A percentile compares a stretch with the other conserved stretches of the same genome.
Evolutionary conservation across 176 grass and related monocot genomes (phyloP).

Genomic region (Hyparrhenia diplandra): DNA sequence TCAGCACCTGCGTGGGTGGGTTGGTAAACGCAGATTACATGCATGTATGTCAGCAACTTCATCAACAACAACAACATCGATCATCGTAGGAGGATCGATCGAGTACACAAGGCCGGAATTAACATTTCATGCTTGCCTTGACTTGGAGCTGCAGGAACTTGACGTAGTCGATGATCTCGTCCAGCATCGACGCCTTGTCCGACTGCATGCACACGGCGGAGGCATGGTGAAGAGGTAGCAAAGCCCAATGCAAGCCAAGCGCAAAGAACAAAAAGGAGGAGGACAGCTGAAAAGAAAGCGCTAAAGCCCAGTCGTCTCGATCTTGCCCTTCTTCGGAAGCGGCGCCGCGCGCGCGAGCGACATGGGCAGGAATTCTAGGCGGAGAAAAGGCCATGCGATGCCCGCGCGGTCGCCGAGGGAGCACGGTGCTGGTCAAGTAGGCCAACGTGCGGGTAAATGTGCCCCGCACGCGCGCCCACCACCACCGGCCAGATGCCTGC

Average conservation of each 20-base stretch:
- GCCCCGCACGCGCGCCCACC: constrained; percentile 41
- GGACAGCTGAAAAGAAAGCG: constrained; percentile 8
- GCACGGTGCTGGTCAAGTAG: constrained; percentile 37
- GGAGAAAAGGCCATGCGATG: constrained; percentile 40
- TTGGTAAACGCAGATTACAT: constrained; percentile 4
- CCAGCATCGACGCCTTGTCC: constrained; percentile 96
- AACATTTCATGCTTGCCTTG: constrained; percentile 52
- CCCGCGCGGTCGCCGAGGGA: constrained; percentile 37
- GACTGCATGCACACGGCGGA: constrained; percentile 14
- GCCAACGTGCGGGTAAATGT: constrained; percentile 43
- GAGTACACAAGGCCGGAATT: too few species aligned
- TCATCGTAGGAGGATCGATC: background rate
- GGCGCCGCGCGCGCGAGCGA: constrained; percentile 32
- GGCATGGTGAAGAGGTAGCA: too few species aligned
- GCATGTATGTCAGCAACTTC: constrained; percentile 17
- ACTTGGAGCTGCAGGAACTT: constrained; percentile 85
- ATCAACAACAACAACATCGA: background rate
- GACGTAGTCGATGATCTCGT: constrained; percentile 97
- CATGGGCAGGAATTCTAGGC: constrained; percentile 42
- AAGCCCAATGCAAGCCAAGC: background rate
- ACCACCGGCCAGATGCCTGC: background rate
- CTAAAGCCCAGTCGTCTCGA: background rate
- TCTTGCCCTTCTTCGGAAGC: background rate
- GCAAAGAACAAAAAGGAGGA: background rate
- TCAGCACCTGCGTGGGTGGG: constrained; percentile 73